phyloP scores from a whole-genome alignment of 2,329 filamentous ascomycete genomes.

The Madurella mycetomatis region DNA sequence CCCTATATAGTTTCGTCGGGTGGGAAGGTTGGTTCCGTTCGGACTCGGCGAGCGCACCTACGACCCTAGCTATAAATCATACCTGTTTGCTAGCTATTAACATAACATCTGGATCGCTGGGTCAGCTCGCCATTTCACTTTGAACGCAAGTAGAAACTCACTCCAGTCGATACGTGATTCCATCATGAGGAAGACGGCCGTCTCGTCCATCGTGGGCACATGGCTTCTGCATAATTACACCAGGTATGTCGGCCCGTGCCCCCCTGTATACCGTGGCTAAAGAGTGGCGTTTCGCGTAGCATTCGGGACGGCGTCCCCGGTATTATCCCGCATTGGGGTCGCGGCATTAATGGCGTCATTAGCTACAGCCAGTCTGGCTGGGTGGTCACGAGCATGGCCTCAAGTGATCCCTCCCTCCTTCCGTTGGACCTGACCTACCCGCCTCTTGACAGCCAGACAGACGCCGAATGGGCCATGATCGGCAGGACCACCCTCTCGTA shows the following conservation, averaged over 20 bases:
- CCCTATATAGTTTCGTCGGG: no score
- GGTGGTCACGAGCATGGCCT: neutral
- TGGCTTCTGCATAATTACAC: neutral
- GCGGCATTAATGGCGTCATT: neutral
- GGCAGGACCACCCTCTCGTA: neutral
- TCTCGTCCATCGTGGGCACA: neutral
- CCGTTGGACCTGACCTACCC: neutral
- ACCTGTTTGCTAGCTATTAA: no score
- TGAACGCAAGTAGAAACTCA: no score
- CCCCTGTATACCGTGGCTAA: neutral
- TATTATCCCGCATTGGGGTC: neutral
- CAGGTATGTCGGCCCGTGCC: neutral
- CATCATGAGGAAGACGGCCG: neutral
- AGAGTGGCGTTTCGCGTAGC: neutral
- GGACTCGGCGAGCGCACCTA: no score
- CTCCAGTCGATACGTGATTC: neutral
- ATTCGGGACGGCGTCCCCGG: neutral
- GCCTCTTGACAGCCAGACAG: neutral
- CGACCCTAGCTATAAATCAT: no score
- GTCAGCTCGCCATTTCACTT: neutral
- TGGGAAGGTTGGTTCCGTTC: no score
- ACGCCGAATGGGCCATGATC: constrained; percentile 1
- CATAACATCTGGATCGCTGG: no score
- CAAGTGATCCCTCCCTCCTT: neutral
- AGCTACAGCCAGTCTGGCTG: neutral